A percentile compares a stretch with the other conserved stretches of the same genome.
Conservation (phyloP, 306 rosid species). For the Castanea sativa region DNA sequence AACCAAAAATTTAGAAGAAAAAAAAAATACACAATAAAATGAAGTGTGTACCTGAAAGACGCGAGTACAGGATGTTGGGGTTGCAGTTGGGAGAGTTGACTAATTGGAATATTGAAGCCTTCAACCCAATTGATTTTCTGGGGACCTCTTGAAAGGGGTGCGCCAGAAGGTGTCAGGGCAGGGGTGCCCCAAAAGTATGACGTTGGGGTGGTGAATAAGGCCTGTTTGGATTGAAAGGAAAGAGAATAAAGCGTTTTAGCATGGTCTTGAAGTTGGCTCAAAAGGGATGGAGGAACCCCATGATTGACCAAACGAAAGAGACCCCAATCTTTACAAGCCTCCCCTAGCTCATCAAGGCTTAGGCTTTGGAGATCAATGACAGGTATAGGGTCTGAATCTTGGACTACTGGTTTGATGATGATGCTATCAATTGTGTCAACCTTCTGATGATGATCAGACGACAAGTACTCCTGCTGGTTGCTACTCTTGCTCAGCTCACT, state of each 20-base stretch:
- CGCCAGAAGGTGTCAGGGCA: slow-evolving; percentile 50
- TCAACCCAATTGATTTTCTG: slow-evolving; percentile 57
- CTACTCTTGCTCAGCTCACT: slow-evolving; percentile 2
- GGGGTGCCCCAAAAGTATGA: slow-evolving; percentile 80
- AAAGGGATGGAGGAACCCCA: slow-evolving; percentile 53
- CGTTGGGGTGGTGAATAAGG: slow-evolving; percentile 33
- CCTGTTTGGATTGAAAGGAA: slow-evolving; percentile 52
- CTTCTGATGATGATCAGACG: not conserved
- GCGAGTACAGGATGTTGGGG: slow-evolving; percentile 31
- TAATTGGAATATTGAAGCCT: slow-evolving; percentile 49
- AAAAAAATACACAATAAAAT: not conserved
- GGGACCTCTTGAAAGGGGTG: slow-evolving; percentile 22
- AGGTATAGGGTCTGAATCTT: slow-evolving; percentile 36
- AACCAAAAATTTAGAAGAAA: too few relatives aligned
- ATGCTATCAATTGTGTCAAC: not conserved
- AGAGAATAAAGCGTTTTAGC: slow-evolving; percentile 37
- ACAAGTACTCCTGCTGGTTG: too few relatives aligned
- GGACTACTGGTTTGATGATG: not conserved
- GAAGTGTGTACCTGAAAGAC: slow-evolving; percentile 42
- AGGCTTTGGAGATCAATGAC: slow-evolving; percentile 47
- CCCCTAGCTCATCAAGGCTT: slow-evolving; percentile 24
- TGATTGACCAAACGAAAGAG: slow-evolving; percentile 70
- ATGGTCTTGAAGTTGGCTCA: slow-evolving; percentile 35
- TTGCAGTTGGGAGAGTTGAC: slow-evolving; percentile 42
- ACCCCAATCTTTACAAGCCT: slow-evolving; percentile 70